Percentiles rank a stretch among this genome's conserved stretches.
Evolutionary conservation across 345 rosid genomes (phyloP).

Genomic region (Syzygium aqueum): DNA sequence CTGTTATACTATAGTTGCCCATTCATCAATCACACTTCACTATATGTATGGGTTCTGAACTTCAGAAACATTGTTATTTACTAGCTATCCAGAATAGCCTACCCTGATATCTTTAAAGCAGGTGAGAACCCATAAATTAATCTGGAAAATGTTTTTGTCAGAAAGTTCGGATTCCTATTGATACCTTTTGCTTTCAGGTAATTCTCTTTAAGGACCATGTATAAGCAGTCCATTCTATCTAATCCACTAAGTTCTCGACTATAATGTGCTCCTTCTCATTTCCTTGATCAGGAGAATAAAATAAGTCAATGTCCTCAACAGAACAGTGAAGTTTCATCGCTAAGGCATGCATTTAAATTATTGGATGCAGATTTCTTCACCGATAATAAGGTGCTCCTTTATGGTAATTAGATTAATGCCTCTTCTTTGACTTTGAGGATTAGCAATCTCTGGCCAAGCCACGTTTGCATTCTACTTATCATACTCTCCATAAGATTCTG

Average conservation of each 20-base stretch:
- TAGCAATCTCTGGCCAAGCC: not conserved
- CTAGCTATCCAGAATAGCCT: not conserved
- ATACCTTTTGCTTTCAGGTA: slow-evolving; percentile 15
- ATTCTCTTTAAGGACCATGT: not conserved
- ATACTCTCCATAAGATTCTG: slow-evolving; percentile 16
- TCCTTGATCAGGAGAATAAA: slow-evolving; percentile 40
- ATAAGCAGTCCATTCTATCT: not conserved
- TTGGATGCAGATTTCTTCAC: slow-evolving; percentile 58
- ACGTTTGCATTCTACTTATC: not conserved
- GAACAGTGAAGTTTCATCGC: slow-evolving; percentile 21
- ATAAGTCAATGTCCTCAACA: slow-evolving; percentile 15
- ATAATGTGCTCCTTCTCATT: not conserved
- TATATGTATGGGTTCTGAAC: not conserved
- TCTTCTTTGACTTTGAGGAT: not conserved
- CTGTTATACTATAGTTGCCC: not conserved
- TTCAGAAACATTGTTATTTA: not conserved
- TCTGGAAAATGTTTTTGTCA: no score
- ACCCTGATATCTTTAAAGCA: slow-evolving; percentile 1
- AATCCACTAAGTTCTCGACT: not conserved
- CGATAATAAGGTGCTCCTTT: slow-evolving; percentile 44
- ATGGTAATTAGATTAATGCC: not conserved
- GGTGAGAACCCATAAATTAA: no score
- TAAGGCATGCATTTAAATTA: slow-evolving; percentile 31
- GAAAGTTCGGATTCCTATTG: slow-evolving; percentile 11
- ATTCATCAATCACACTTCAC: not conserved